A percentile compares a stretch with the other conserved stretches of the same genome.
Evolutionary conservation across 2,329 filamentous ascomycete genomes (phyloP).

Genomic region (Hawksworthiomyces lignivorus): DNA sequence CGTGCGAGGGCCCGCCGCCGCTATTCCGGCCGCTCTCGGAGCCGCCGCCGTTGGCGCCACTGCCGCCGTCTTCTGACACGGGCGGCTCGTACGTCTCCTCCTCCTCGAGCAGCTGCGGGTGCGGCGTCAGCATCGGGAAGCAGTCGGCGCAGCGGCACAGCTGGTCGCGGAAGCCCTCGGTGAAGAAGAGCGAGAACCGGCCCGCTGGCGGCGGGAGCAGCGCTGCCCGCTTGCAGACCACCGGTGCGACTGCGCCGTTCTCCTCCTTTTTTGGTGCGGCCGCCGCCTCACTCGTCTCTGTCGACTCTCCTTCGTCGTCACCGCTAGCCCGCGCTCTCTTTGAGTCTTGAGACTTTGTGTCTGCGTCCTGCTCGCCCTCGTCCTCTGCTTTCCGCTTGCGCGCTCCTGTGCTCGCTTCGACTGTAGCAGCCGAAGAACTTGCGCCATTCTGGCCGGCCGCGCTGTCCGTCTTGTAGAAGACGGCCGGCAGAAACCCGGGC

Average conservation of each 20-base stretch:
- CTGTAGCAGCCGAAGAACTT: constrained; percentile 1
- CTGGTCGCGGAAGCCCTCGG: constrained; percentile 67
- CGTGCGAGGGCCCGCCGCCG: constrained; percentile 50
- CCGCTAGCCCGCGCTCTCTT: constrained; percentile 40
- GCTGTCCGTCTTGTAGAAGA: constrained; percentile 40
- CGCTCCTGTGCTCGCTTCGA: too few relatives aligned
- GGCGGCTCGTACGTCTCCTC: constrained; percentile 93
- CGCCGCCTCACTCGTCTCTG: constrained; percentile 9
- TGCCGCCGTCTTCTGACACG: constrained; percentile 58
- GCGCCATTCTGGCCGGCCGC: neutral
- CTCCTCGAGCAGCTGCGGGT: constrained; percentile 82
- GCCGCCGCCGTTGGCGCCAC: constrained; percentile 45
- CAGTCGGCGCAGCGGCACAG: constrained; percentile 80
- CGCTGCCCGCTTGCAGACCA: constrained; percentile 50
- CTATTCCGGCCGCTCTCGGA: constrained; percentile 48
- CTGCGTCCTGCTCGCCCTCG: constrained; percentile 29
- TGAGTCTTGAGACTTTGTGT: constrained; percentile 20
- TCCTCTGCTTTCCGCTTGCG: constrained; percentile 64
- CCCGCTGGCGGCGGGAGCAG: constrained; percentile 50
- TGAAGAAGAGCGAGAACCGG: constrained; percentile 75
- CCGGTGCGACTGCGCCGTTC: neutral
- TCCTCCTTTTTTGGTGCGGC: too few relatives aligned
- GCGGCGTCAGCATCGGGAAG: constrained; percentile 61
- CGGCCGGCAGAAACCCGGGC: constrained; percentile 67
- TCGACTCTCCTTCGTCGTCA: neutral